Conservation (phyloP, 371 early-diverging fungal genomes). For the Mortierella polycephala region DNA sequence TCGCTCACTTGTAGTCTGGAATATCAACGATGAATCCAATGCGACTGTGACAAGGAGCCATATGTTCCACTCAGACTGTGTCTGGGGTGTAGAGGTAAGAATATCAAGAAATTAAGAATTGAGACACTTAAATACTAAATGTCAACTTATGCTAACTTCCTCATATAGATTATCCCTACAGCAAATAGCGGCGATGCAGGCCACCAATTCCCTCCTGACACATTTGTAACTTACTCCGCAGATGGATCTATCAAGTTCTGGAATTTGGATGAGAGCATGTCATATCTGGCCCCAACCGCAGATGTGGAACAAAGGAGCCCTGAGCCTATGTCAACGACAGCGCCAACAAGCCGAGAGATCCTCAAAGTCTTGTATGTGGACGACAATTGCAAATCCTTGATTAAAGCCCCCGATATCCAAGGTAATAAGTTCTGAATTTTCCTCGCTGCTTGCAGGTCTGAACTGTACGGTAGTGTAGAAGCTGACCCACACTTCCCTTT, state of each 20-base stretch:
- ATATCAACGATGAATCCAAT: constrained; percentile 71
- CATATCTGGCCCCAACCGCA: constrained; percentile 9
- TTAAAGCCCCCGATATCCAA: constrained; percentile 37
- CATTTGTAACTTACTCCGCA: constrained; percentile 81
- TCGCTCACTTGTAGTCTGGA: constrained; percentile 80
- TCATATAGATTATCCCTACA: constrained; percentile 27
- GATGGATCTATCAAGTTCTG: constrained; percentile 88
- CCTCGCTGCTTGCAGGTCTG: too few relatives aligned
- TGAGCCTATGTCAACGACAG: neutral
- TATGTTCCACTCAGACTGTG: constrained; percentile 80
- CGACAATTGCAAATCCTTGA: constrained; percentile 27
- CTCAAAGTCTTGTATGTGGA: constrained; percentile 37
- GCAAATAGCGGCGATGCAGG: neutral
- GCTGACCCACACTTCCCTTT: neutral
- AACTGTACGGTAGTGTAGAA: neutral
- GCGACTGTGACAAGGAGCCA: constrained; percentile 76
- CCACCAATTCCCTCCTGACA: constrained; percentile 64
- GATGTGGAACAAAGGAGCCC: neutral
- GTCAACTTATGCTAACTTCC: neutral
- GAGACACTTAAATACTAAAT: neutral
- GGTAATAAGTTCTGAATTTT: constrained; percentile 4
- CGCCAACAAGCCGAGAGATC: constrained; percentile 13
- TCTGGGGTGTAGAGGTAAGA: constrained; percentile 89
- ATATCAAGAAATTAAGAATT: neutral
- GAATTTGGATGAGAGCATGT: constrained; percentile 57